Evolutionary conservation across 2,329 filamentous ascomycete genomes (phyloP), one percentile per base, ranked within the genome.

Genomic region (Coniochaeta prunicola): DNA sequence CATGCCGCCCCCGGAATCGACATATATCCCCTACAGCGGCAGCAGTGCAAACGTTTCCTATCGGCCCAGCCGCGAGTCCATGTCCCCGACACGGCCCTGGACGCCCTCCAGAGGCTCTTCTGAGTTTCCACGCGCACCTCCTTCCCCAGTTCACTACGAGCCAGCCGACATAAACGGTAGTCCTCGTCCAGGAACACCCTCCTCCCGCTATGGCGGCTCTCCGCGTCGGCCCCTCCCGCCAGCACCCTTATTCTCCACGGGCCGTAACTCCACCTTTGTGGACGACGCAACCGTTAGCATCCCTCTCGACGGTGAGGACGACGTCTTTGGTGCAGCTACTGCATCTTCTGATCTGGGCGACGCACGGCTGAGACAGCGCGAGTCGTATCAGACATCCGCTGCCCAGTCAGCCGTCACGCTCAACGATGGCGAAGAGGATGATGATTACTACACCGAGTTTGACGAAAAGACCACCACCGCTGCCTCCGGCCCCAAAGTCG

Each of bases 141-240:
- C 90, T 1, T 84, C 86, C 0, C 86, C 80, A 64, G 77, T 88
- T 26, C 81, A 86, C 4, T 97, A 94, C 72, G 94, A 97, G 72
- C 91, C 92, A 0, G 81, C 87, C 24, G 92, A 97, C 66, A 75
- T 97, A 60, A 93, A 97, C 68, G 94, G 94, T 55, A 92, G 85
- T 62, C 92, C 94, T 7, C 80, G 94, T 60, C 93, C 94, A 1
- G 93, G 93, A 5, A 97, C 93, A 0, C 92, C 93, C 1, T 92
- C 92, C 0, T 93, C 91, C 2, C 83, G 86, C 70, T 97, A 97
- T 71, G 90, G 92, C 21, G 90, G 92, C 3, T 96, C 91, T 69
- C 91, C 92, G 12, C 85, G 91, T 65, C 83, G 93, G 59, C 93
- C 93, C 3, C 79, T 97, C 33, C 94, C 94, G 2, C 53, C 53